These are phyloP conservation scores for Terana coerulea DNA, from an alignment of 768 basidiomycete genomes.

Conservation along the genomic window DNA sequence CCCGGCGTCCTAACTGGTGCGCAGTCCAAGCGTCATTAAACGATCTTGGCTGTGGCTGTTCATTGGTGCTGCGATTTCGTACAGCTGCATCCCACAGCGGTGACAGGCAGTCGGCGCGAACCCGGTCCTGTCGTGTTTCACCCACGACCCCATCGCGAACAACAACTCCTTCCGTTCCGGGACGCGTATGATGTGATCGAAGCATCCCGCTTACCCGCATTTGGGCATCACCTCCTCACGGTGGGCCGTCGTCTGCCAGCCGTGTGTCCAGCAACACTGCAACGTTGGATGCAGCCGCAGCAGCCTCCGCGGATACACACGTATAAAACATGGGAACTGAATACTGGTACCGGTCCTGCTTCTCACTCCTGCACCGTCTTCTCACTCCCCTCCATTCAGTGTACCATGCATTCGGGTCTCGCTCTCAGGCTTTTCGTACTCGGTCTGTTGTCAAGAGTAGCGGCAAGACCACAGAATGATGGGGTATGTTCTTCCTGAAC, in stretches of 20 bases:
- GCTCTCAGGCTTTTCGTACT: neutral
- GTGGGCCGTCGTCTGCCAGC: neutral
- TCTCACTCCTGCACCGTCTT: neutral
- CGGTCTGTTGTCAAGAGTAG: slow-evolving; percentile 1
- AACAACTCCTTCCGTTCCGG: slow-evolving; percentile 3
- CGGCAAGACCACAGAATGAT: neutral
- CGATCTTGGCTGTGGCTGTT: neutral
- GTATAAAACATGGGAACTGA: slow-evolving; percentile 1
- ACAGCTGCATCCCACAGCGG: too few relatives aligned
- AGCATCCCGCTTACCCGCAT: neutral
- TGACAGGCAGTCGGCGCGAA: too few relatives aligned
- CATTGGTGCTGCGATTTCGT: neutral
- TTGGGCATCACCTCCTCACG: neutral
- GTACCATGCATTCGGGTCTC: slow-evolving; percentile 6
- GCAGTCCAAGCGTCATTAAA: too few relatives aligned
- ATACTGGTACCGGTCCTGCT: neutral
- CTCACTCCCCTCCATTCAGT: too few relatives aligned
- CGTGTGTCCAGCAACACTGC: too few relatives aligned
- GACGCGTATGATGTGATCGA: slow-evolving; percentile 2
- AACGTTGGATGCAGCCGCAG: slow-evolving; percentile 4
- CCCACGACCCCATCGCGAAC: slow-evolving; percentile 6
- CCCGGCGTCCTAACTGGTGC: too few relatives aligned
- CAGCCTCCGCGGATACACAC: neutral
- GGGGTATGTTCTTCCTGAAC: too few relatives aligned
- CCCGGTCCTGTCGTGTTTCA: slow-evolving; percentile 8